Percentiles rank a stretch among this genome's conserved stretches.
phyloP scores from a whole-genome alignment of 129 eudicot species.

The Flaveria robusta region DNA sequence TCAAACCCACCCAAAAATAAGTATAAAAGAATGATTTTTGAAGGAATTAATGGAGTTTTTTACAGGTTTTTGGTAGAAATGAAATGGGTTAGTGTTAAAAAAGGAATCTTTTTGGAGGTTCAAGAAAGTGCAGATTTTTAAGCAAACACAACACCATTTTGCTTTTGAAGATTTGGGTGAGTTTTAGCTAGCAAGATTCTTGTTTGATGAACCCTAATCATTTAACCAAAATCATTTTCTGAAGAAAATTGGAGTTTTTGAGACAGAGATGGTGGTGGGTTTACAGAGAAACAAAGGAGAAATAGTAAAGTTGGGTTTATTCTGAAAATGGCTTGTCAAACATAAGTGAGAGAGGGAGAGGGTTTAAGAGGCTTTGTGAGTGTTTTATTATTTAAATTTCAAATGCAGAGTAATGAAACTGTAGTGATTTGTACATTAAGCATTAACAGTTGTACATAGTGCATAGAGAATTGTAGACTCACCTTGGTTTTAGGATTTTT shows the following conservation, averaged over 20 bases:
- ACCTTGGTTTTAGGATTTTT: conserved; percentile 27
- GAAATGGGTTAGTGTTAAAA: conserved; percentile 31
- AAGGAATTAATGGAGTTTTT: conserved; percentile 4
- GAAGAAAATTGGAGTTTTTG: conserved; percentile 20
- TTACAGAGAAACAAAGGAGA: conserved; percentile 37
- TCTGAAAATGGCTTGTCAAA: conserved; percentile 47
- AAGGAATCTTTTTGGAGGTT: conserved; percentile 20
- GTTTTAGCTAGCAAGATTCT: conserved; percentile 22
- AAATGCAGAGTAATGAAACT: conserved; percentile 12
- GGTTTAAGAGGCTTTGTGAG: conserved; percentile 7
- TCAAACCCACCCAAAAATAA: conserved; percentile 11
- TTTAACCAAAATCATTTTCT: conserved; percentile 26
- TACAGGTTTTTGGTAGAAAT: conserved; percentile 13
- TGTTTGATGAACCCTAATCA: conserved; percentile 29
- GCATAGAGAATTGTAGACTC: not conserved
- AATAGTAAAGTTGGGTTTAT: conserved; percentile 31
- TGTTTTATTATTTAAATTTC: conserved; percentile 25
- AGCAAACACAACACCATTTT: conserved; percentile 33
- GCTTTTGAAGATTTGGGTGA: conserved; percentile 25
- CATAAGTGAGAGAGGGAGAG: conserved; percentile 22
- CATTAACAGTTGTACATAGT: conserved; percentile 1
- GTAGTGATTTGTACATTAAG: conserved; percentile 17
- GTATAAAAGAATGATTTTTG: conserved; percentile 24
- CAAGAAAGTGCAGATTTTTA: conserved; percentile 15
- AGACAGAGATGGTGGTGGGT: conserved; percentile 26